A percentile compares a stretch with the other conserved stretches of the same genome.
phyloP scores from a whole-genome alignment of 2,329 filamentous ascomycete species.

The Colletotrichum sansevieriae region DNA sequence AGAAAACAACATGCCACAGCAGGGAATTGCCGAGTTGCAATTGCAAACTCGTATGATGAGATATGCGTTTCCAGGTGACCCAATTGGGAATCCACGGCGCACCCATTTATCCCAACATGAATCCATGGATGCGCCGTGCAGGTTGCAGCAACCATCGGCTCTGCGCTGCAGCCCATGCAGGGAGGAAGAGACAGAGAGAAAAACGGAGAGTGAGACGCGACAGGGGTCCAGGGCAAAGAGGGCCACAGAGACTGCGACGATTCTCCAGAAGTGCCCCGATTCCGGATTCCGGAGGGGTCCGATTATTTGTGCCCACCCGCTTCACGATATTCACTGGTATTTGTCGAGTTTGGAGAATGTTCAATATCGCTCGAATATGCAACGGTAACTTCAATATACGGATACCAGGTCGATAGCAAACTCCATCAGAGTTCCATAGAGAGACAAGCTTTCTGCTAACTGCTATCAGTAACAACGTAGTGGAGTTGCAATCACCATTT shows the following conservation, averaged over 20 bases:
- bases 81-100: constrained; percentile 10
- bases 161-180: neutral
- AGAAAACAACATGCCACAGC: constrained; percentile 31
- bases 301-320: constrained; percentile 15
- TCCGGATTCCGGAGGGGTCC: too few relatives aligned
- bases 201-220: constrained; percentile 12
- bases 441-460: neutral
- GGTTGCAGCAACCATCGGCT: constrained; percentile 2
- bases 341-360: neutral
- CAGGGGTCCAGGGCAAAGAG: constrained; percentile 1
- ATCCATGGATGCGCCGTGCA: constrained; percentile 9
- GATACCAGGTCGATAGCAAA: neutral
- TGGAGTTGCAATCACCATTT: constrained; percentile 19
- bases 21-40: constrained; percentile 38
- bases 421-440: neutral
- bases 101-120: constrained; percentile 16
- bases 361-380: neutral
- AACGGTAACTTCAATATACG: constrained; percentile 1
- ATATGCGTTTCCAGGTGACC: constrained; percentile 22
- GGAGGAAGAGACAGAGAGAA: constrained; percentile 14
- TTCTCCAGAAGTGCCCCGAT: constrained; percentile 17
- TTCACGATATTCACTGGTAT: neutral
- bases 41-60: constrained; percentile 41
- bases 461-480: neutral
- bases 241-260: constrained; percentile 21